These are phyloP conservation scores for Barnettozyma hawaiiensis DNA, from an alignment of 1,139 yeast genomes.

Conservation along the genomic window DNA sequence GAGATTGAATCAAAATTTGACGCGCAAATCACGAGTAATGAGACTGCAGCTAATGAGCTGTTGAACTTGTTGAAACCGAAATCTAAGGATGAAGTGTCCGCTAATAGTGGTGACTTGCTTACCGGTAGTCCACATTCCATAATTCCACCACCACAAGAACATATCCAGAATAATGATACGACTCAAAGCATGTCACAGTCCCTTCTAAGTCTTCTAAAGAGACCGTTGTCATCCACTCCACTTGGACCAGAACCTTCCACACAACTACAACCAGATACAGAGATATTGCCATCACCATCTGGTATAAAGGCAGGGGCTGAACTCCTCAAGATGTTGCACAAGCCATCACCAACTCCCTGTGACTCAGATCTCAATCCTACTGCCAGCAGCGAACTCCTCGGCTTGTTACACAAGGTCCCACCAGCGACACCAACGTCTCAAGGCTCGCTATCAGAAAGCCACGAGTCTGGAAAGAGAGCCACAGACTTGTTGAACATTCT, in stretches of 20 bases:
- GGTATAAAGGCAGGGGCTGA: neutral
- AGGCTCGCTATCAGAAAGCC: constrained; percentile 6
- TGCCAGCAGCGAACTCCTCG: constrained; percentile 9
- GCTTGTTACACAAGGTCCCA: constrained; percentile 11
- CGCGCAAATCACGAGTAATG: neutral
- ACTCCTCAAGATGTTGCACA: constrained; percentile 18
- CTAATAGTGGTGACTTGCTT: neutral
- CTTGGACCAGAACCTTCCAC: neutral
- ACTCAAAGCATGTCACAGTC: neutral
- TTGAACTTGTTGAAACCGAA: constrained; percentile 1
- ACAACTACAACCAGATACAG: neutral
- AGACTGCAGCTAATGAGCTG: neutral
- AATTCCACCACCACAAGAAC: neutral
- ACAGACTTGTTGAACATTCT: constrained; percentile 18
- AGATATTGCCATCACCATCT: neutral
- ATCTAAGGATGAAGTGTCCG: neutral
- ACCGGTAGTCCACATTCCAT: neutral
- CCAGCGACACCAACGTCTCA: constrained; percentile 9
- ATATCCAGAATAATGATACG: neutral
- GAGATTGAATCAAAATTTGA: constrained; percentile 6
- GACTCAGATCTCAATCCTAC: constrained; percentile 7
- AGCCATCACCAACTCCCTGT: constrained; percentile 2
- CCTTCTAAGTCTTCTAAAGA: constrained; percentile 1
- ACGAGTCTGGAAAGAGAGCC: constrained; percentile 17
- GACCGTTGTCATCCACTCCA: constrained; percentile 1